Conservation (phyloP, 75 land plant species). For the Picea sitchensis region DNA sequence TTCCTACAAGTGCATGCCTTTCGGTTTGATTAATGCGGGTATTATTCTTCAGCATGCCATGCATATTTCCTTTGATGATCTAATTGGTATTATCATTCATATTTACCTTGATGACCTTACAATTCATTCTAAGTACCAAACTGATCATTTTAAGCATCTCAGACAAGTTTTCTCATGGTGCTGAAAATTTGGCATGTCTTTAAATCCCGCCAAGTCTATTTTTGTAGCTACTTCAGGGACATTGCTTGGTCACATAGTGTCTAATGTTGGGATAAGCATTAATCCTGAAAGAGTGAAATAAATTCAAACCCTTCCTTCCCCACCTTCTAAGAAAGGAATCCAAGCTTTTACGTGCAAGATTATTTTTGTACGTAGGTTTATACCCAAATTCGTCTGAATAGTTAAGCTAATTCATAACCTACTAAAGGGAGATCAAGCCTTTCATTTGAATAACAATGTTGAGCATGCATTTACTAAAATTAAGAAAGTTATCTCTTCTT, state of each 20-base stretch:
- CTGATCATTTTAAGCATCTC: neutral
- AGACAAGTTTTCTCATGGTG: neutral
- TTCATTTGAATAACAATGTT: neutral
- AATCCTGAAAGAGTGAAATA: neutral
- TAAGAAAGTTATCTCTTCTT: neutral
- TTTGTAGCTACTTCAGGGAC: neutral
- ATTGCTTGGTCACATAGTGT: neutral
- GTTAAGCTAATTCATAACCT: neutral
- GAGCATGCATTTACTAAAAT: neutral
- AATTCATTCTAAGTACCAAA: neutral
- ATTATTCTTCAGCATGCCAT: too few relatives aligned
- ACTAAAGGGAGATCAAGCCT: neutral
- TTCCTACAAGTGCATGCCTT: rapidly evolving
- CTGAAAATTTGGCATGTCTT: neutral
- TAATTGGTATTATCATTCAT: neutral
- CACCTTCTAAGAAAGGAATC: too few relatives aligned
- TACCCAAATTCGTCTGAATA: neutral
- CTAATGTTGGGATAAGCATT: neutral
- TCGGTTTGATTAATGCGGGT: too few relatives aligned
- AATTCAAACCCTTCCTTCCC: neutral
- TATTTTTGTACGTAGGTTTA: neutral
- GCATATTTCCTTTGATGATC: neutral
- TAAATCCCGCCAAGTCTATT: neutral
- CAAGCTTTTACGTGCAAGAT: neutral
- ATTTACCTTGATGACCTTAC: neutral